These are phyloP conservation scores for Zangia roseola DNA, from an alignment of 768 basidiomycete species.

Conservation along the genomic window DNA sequence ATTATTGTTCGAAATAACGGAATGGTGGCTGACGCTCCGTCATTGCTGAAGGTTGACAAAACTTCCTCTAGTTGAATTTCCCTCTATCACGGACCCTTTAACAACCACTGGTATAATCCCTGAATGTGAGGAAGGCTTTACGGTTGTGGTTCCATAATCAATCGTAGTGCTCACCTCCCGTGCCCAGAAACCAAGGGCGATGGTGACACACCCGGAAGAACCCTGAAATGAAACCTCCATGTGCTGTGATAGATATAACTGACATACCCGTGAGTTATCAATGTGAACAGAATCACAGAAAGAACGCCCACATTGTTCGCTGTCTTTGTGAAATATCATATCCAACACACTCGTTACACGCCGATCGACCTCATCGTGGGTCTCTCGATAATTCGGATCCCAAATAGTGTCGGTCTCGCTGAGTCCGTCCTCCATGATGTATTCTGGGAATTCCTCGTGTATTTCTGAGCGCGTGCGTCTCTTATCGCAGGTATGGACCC, in stretches of 20 bases:
- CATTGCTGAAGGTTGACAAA: no score
- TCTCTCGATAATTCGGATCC: constrained; percentile 30
- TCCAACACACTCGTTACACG: constrained; percentile 57
- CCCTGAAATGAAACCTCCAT: constrained; percentile 60
- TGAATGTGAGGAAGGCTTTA: background rate
- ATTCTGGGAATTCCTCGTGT: constrained; percentile 35
- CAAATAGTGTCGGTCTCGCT: constrained; percentile 64
- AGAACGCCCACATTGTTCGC: constrained; percentile 39
- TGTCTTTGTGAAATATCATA: constrained; percentile 46
- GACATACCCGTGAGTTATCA: background rate
- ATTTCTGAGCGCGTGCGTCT: constrained; percentile 53
- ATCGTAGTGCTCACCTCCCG: constrained; percentile 51
- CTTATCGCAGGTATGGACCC: constrained; percentile 72
- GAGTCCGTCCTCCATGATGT: constrained; percentile 54
- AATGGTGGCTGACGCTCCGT: no score
- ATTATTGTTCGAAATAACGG: no score
- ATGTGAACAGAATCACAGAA: background rate
- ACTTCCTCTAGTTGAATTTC: no score
- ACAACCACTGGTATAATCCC: constrained; percentile 29
- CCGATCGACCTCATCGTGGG: constrained; percentile 31
- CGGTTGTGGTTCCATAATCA: background rate
- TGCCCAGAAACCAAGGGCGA: constrained; percentile 46
- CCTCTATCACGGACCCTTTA: constrained; percentile 5
- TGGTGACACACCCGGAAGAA: constrained; percentile 50
- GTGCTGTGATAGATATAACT: constrained; percentile 69